Evolutionary conservation across 306 rosid genomes (phyloP).

Genomic region (Pyrus betulifolia): DNA sequence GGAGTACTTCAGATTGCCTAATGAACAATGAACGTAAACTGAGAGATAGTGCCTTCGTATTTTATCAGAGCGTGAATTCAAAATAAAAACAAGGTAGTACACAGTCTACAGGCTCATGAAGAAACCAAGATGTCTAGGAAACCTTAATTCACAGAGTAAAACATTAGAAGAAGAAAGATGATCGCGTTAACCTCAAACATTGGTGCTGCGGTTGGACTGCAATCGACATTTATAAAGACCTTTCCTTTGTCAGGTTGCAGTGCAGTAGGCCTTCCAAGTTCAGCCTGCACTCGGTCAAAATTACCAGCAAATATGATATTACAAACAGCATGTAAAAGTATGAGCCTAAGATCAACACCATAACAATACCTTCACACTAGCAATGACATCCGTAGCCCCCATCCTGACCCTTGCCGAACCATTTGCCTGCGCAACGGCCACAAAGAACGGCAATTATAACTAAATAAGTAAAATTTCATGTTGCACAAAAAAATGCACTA

Average conservation of each 20-base stretch:
- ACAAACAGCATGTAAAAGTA: neutral
- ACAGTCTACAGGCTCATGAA: neutral
- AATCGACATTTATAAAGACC: constrained; percentile 22
- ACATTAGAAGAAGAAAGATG: neutral
- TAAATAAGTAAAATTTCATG: neutral
- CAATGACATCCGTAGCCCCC: constrained; percentile 78
- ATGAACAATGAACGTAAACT: neutral
- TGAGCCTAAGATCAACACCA: neutral
- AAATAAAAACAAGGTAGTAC: neutral
- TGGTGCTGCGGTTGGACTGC: constrained; percentile 9
- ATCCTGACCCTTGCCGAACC: constrained; percentile 82
- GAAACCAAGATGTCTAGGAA: neutral
- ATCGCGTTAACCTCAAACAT: neutral
- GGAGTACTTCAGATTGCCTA: neutral
- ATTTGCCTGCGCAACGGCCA: constrained; percentile 49
- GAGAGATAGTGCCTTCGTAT: neutral
- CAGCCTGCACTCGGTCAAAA: constrained; percentile 56
- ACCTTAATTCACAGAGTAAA: neutral
- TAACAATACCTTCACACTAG: constrained; percentile 69
- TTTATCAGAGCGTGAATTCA: neutral
- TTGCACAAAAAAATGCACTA: neutral
- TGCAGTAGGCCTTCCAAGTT: constrained; percentile 74
- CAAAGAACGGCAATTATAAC: constrained; percentile 1
- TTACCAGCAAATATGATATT: neutral
- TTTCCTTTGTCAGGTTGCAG: constrained; percentile 71